Percentiles rank a stretch among this genome's conserved stretches.
phyloP scores from a whole-genome alignment of 495 filamentous ascomycete species.

The Parachaetomium inaequale region DNA sequence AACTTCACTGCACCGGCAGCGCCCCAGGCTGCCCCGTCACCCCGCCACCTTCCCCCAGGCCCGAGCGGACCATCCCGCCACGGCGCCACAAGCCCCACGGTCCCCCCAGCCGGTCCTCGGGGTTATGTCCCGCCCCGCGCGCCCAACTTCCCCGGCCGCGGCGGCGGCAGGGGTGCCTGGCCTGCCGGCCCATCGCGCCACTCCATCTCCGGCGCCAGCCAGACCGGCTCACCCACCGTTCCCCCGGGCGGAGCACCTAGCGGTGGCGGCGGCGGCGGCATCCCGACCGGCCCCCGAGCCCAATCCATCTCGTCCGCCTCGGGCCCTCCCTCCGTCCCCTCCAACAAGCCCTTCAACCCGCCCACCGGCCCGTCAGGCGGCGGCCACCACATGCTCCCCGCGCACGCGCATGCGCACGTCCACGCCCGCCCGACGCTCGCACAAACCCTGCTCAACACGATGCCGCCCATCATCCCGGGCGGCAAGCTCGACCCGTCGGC shows the following conservation, averaged over 20 bases:
- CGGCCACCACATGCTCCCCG: not conserved
- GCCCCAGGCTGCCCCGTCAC: slow-evolving; percentile 30
- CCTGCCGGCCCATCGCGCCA: slow-evolving; percentile 34
- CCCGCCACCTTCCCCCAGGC: slow-evolving; percentile 30
- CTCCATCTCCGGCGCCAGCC: slow-evolving; percentile 24
- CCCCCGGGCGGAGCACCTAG: slow-evolving; percentile 34
- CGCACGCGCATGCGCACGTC: slow-evolving; percentile 20
- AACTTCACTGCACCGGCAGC: slow-evolving; percentile 34
- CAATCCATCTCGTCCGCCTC: slow-evolving; percentile 27
- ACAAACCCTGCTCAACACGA: slow-evolving; percentile 39
- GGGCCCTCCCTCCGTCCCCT: slow-evolving; percentile 5
- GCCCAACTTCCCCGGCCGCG: slow-evolving; percentile 36
- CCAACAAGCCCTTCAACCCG: slow-evolving; percentile 48
- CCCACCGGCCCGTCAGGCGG: slow-evolving; percentile 43
- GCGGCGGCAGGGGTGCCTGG: slow-evolving; percentile 43
- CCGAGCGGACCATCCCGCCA: slow-evolving; percentile 33
- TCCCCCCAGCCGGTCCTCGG: slow-evolving; percentile 46
- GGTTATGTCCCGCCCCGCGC: slow-evolving; percentile 42
- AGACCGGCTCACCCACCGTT: slow-evolving; percentile 30
- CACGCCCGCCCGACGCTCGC: slow-evolving; percentile 36
- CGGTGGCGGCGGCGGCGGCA: slow-evolving; percentile 29
- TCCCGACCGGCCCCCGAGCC: slow-evolving; percentile 46
- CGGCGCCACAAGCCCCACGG: slow-evolving; percentile 37
- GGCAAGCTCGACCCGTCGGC: slow-evolving; percentile 43
- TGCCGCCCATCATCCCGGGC: slow-evolving; percentile 42